These are phyloP conservation scores for Lantana camara DNA, from an alignment of 257 asterid genomes.

Conservation along the genomic window DNA sequence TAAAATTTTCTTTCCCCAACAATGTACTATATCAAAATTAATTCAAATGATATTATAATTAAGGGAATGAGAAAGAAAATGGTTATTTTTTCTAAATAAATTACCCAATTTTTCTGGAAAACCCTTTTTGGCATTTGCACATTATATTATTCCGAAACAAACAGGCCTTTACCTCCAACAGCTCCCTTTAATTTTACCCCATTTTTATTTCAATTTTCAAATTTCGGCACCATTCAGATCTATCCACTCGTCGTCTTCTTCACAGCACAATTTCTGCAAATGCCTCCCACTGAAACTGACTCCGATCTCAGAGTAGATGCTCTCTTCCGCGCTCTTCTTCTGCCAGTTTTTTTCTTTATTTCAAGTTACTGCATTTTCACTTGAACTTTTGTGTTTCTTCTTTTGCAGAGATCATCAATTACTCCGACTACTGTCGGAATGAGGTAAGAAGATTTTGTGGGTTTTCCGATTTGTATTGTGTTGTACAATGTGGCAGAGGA, in stretches of 20 bases:
- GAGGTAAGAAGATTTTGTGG: constrained; percentile 49
- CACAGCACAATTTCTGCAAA: constrained; percentile 25
- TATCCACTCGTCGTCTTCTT: constrained; percentile 16
- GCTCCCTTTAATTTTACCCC: constrained; percentile 8
- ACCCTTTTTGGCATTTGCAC: background rate
- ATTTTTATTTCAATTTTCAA: constrained; percentile 37
- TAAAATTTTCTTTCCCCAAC: no score
- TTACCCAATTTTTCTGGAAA: background rate
- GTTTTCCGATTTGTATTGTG: background rate
- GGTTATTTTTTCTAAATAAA: no score
- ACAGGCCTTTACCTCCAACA: constrained; percentile 11
- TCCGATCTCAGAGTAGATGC: constrained; percentile 63
- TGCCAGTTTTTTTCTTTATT: background rate
- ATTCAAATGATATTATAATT: no score
- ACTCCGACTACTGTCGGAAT: constrained; percentile 48
- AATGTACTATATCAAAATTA: no score
- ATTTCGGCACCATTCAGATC: constrained; percentile 46
- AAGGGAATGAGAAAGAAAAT: no score
- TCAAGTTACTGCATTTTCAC: constrained; percentile 20
- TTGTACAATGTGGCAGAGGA: background rate
- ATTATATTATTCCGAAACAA: constrained; percentile 6
- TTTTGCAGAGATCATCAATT: constrained; percentile 62
- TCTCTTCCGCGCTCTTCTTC: background rate
- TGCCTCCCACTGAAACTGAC: constrained; percentile 65
- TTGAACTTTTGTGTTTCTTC: background rate